Evolutionary conservation across 2,329 filamentous ascomycete species (phyloP).

Genomic region (Colletotrichum truncatum): DNA sequence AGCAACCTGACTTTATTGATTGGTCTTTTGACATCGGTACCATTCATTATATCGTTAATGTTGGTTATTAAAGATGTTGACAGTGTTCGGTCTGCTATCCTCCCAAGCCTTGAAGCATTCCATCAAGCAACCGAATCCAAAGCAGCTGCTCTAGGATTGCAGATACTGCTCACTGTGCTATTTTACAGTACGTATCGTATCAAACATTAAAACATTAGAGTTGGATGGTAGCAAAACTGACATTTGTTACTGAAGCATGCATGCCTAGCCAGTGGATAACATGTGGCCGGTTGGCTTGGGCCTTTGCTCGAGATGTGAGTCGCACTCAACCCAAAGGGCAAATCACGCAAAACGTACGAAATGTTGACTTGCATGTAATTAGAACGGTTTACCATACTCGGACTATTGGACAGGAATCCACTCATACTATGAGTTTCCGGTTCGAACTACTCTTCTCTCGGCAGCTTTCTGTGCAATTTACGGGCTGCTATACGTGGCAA

Average conservation of each 20-base stretch:
- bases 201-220: too few species aligned
- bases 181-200: background rate
- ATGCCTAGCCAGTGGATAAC: conserved; percentile 42
- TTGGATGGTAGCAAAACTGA: background rate
- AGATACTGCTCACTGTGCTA: background rate
- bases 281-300: conserved; percentile 42
- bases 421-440: conserved; percentile 34
- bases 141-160: conserved; percentile 28
- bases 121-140: conserved; percentile 38
- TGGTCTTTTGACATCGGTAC: conserved; percentile 38
- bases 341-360: background rate
- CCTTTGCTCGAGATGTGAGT: conserved; percentile 42
- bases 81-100: conserved; percentile 32
- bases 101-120: conserved; percentile 33
- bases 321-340: background rate
- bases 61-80: conserved; percentile 38
- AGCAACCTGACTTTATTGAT: conserved; percentile 36
- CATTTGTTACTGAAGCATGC: conserved; percentile 29
- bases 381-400: conserved; percentile 35
- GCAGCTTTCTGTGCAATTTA: conserved; percentile 39
- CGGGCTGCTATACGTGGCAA: conserved; percentile 42
- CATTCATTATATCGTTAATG: conserved; percentile 38
- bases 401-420: conserved; percentile 37
- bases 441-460: conserved; percentile 39
- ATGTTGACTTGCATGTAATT: background rate